A percentile compares a stretch with the other conserved stretches of the same genome.
phyloP scores from a whole-genome alignment of 2,329 filamentous ascomycete genomes.

The Penicillium hesseltinei region DNA sequence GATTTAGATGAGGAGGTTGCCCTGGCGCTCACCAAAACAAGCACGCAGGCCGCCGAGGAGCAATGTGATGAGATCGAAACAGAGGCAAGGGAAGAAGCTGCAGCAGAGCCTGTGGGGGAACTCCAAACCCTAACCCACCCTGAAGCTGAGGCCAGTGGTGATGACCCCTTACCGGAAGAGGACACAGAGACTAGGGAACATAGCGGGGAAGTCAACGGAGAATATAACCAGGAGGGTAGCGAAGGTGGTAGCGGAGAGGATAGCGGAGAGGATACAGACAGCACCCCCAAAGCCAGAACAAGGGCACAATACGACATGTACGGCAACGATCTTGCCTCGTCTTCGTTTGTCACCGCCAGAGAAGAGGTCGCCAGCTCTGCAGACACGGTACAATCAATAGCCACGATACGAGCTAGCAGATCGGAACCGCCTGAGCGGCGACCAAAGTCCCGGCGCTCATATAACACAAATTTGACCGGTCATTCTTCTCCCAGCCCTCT shows the following conservation, averaged over 20 bases:
- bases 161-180: constrained; percentile 3
- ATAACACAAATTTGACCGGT: constrained; percentile 17
- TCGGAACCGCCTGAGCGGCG: constrained; percentile 4
- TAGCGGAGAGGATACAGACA: constrained; percentile 17
- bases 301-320: constrained; percentile 7
- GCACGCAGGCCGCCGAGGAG: constrained; percentile 4
- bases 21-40: constrained; percentile 20
- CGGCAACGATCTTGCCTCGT: constrained; percentile 20
- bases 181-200: not conserved
- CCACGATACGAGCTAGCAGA: constrained; percentile 11
- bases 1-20: constrained; percentile 16
- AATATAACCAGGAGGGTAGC: not conserved
- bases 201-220: not conserved
- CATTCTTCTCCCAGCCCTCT: constrained; percentile 21
- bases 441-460: constrained; percentile 10
- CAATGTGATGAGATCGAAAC: constrained; percentile 11
- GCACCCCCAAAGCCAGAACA: constrained; percentile 8
- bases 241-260: constrained; percentile 4
- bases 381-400: constrained; percentile 16
- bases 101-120: constrained; percentile 14
- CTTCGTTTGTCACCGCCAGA: constrained; percentile 35
- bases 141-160: constrained; percentile 14
- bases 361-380: constrained; percentile 22
- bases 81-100: constrained; percentile 15
- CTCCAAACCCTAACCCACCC: constrained; percentile 28